phyloP scores from a whole-genome alignment of 1,284 basidiomycete species.

The Coniferiporia sulphurascens region DNA sequence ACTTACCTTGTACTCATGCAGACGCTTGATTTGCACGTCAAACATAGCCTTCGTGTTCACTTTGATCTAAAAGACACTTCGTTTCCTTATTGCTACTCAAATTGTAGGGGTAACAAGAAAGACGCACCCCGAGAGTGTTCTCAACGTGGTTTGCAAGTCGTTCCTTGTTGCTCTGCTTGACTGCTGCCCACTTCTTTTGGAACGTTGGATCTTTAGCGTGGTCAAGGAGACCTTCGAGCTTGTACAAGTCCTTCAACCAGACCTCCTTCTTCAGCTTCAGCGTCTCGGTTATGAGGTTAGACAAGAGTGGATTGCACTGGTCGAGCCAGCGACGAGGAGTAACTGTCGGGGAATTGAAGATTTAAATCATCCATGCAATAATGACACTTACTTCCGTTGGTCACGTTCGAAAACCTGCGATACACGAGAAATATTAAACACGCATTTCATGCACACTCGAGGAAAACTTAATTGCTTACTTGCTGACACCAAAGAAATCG shows the following conservation, averaged over 20 bases:
- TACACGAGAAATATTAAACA: neutral
- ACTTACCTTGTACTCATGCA: constrained; percentile 83
- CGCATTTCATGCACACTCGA: neutral
- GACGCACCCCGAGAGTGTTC: constrained; percentile 52
- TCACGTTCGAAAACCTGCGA: constrained; percentile 70
- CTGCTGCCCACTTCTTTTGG: constrained; percentile 71
- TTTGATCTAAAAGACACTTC: constrained; percentile 31
- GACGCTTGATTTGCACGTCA: constrained; percentile 88
- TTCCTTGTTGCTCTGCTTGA: constrained; percentile 87
- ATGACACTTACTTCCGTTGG: constrained; percentile 69
- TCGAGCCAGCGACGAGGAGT: constrained; percentile 88
- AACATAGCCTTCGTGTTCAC: constrained; percentile 83
- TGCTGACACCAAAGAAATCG: constrained; percentile 75
- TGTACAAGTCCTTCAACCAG: constrained; percentile 79
- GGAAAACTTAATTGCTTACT: constrained; percentile 39
- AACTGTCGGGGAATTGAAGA: constrained; percentile 37
- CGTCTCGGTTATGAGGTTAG: constrained; percentile 76
- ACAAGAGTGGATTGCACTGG: constrained; percentile 84
- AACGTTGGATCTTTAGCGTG: constrained; percentile 70
- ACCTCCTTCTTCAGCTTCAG: constrained; percentile 66
- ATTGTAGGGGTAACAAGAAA: neutral
- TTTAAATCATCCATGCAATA: constrained; percentile 22
- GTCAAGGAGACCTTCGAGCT: constrained; percentile 64
- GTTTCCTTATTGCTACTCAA: neutral
- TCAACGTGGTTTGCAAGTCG: constrained; percentile 77